A percentile compares a stretch with the other conserved stretches of the same genome.
Evolutionary conservation across 2,329 filamentous ascomycete species (phyloP).

Genomic region (Scedosporium dehoogii): DNA sequence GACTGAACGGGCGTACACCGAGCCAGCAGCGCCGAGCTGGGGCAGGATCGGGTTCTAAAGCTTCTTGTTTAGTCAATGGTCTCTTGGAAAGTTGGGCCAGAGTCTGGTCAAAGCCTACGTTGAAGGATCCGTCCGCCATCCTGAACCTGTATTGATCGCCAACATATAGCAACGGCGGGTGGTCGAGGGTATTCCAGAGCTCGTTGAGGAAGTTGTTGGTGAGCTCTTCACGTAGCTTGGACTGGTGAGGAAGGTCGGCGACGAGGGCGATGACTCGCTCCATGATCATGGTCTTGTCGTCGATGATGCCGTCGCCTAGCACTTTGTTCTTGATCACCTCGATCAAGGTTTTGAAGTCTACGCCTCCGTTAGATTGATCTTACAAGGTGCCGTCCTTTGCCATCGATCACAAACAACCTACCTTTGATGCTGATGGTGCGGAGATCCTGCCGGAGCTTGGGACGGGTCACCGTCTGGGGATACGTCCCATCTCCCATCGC

Average conservation of each 20-base stretch:
- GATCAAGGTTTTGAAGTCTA: slow-evolving; percentile 54
- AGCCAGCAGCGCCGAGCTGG: slow-evolving; percentile 55
- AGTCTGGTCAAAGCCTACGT: slow-evolving; percentile 28
- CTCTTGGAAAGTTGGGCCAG: not conserved
- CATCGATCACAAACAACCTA: slow-evolving; percentile 13
- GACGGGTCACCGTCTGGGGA: slow-evolving; percentile 33
- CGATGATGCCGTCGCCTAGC: slow-evolving; percentile 50
- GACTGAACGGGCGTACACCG: slow-evolving; percentile 56
- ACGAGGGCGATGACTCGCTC: slow-evolving; percentile 64
- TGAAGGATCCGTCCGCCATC: slow-evolving; percentile 60
- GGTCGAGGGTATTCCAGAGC: slow-evolving; percentile 62
- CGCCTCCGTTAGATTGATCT: no score
- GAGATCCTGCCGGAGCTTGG: slow-evolving; percentile 46
- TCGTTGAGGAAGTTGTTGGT: slow-evolving; percentile 59
- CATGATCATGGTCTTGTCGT: slow-evolving; percentile 73
- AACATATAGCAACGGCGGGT: slow-evolving; percentile 59
- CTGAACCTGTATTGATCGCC: slow-evolving; percentile 56
- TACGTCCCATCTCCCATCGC: slow-evolving; percentile 56
- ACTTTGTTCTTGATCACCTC: slow-evolving; percentile 52
- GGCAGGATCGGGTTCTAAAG: slow-evolving; percentile 53
- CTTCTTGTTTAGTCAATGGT: not conserved
- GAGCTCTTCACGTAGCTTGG: slow-evolving; percentile 49
- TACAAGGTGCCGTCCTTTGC: no score
- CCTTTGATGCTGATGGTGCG: slow-evolving; percentile 40
- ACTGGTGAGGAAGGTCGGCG: slow-evolving; percentile 51